Base-by-base conservation (phyloP, 805 yeast species). In the Kluyveromyces dobzhanskii region DNA sequence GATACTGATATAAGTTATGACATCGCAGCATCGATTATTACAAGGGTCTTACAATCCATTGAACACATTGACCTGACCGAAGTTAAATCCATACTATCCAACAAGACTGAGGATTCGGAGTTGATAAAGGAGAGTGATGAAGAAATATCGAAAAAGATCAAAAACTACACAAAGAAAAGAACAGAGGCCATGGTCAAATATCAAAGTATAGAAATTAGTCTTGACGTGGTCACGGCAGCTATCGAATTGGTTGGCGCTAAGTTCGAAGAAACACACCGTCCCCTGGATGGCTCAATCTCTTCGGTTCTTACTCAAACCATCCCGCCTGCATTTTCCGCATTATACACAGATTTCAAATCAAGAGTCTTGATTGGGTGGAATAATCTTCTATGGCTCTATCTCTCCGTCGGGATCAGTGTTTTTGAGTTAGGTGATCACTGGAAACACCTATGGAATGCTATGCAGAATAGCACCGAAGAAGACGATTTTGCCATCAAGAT, bases 161-260 rank as follows among this genome's bases (percentile, higher is more conserved):
- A 59, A 32, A 58, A 61, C 18, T 62, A 61, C 30, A 57, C 70
- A 3, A 66, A 65, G 19, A 65, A 62, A 32, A 67, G 72, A 40
- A 52, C 60, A 6, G 53, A 53, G 11, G 75, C 83, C 3, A 70
- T 72, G 45, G 61, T 70, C 32, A 70, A 73, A 36, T 59, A 82
- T 35, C 80, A 80, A 46, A 69, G 83, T 3, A 63, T 83, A 17
- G 94, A 85, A 49, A 69, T 80, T 1, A 67, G 82, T 0, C 61
- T 88, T 17, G 97, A 90, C 56, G 57, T 90, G 24, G 65, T 85
- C 17, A 76, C 96, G 1, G 82, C 88, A 1, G 66, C 79, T 5
- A 71, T 82, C 48, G 96, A 87, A 56, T 59, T 65, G 21, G 49
- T 69, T 7, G 73, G 75, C 8, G 47, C 60, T 21, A 36, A 49